phyloP scores from a whole-genome alignment of 1,284 basidiomycete species.

The Sparassis latifolia region DNA sequence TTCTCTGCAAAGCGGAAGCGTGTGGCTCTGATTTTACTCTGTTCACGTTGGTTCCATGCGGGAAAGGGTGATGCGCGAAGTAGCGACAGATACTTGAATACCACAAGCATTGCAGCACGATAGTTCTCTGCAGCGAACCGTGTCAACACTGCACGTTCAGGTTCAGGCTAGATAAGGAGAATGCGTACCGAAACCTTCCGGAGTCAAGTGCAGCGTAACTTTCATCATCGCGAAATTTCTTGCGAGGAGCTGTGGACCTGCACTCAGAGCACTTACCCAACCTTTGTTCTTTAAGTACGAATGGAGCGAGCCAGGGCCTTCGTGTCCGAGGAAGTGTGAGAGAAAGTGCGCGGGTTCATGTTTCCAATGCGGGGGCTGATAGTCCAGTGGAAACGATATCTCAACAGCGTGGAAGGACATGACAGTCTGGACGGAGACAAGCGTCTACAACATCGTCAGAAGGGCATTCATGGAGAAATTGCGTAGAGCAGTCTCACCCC shows the following conservation, averaged over 20 bases:
- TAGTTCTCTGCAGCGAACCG: conserved; percentile 57
- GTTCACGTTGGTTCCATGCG: conserved; percentile 76
- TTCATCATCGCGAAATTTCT: conserved; percentile 91
- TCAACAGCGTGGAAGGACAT: conserved; percentile 88
- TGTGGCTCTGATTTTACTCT: conserved; percentile 67
- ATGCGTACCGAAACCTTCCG: conserved; percentile 76
- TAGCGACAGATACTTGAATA: conserved; percentile 88
- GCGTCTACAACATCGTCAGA: conserved; percentile 42
- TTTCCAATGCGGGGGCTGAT: conserved; percentile 75
- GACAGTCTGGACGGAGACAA: conserved; percentile 86
- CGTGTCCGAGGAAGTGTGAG: conserved; percentile 90
- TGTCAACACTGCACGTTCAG: background rate
- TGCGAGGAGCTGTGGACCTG: conserved; percentile 70
- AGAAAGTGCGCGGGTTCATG: conserved; percentile 82
- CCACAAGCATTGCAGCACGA: conserved; percentile 62
- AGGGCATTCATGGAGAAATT: conserved; percentile 6
- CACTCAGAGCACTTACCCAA: conserved; percentile 81
- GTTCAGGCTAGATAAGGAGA: background rate
- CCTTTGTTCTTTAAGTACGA: conserved; percentile 90
- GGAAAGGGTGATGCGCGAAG: conserved; percentile 69
- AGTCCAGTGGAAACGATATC: conserved; percentile 83
- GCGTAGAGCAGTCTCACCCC: conserved; percentile 48
- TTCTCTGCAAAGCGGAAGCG: conserved; percentile 92
- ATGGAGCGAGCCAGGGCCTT: conserved; percentile 90
- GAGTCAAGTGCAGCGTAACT: conserved; percentile 76